phyloP scores from a whole-genome alignment of 2,329 filamentous ascomycete genomes.

The Cadophora sp. region DNA sequence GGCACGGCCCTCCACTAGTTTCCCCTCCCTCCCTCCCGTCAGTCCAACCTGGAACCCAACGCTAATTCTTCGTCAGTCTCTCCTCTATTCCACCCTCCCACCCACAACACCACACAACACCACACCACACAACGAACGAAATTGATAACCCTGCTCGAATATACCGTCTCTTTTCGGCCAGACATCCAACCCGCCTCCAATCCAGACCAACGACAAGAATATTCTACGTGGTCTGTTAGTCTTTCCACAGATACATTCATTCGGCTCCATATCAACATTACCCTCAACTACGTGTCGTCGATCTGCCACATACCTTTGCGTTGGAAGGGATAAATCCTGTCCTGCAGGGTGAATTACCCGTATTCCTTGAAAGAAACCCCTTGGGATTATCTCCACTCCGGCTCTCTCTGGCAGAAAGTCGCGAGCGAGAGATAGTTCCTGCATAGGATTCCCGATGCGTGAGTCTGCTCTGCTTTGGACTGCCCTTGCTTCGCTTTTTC shows the following conservation, averaged over 20 bases:
- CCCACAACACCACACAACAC: no score
- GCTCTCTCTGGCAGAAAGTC: conserved; percentile 44
- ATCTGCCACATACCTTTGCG: background rate
- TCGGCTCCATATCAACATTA: background rate
- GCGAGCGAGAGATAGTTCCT: conserved; percentile 43
- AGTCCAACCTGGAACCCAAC: no score
- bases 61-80: no score
- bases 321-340: background rate
- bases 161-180: no score
- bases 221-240: background rate
- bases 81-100: no score
- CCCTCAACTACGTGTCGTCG: background rate
- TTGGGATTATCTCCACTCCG: conserved; percentile 43
- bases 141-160: no score
- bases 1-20: no score
- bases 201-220: background rate
- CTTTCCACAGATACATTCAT: background rate
- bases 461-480: conserved; percentile 11
- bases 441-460: conserved; percentile 34
- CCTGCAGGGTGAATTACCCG: conserved; percentile 19
- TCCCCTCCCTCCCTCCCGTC: no score
- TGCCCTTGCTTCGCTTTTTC: conserved; percentile 4
- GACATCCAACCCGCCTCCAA: background rate
- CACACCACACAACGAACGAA: no score
- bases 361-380: conserved; percentile 25